Evolutionary conservation across 2,329 filamentous ascomycete genomes (phyloP), one percentile per base, ranked within the genome.

Genomic region (Xylariaceae sp.): DNA sequence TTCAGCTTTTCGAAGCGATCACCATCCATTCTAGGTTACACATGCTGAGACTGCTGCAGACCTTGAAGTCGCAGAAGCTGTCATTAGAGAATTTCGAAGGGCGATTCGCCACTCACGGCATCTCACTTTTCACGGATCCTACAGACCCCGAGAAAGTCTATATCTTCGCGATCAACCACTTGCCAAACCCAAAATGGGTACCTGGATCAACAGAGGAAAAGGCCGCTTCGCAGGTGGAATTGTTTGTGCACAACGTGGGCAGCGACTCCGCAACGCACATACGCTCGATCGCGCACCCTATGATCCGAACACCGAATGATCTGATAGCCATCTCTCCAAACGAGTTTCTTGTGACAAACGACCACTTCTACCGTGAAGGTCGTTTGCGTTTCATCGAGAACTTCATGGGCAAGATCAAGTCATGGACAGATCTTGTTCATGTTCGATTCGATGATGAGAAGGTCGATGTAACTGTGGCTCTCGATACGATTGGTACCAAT

Each of bases 151-250:
- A 71, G 2, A 58, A 58, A 2, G 75, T 85, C 6, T 85, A 81
- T 55, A 77, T 85, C 41, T 80, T 80, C 47, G 81, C 77, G 0
- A 63, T 85, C 44, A 85, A 85, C 55, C 82, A 85, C 48, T 56
- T 77, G 1, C 75, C 80, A 0, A 76, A 82, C 48, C 68, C 70
- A 0, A 68, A 68, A 0, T 73, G 70, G 57, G 59, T 30, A 41
- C 45, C 22, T 15, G 58, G 42, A 6, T 55, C 52, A 3, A 51
- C 54, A 5, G 58, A 60, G 2, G 65, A 63, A 10, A 73, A 73
- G 51, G 71, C 74, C 0, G 70, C 70, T 1, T 83, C 81, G 0
- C 75, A 75, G 10, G 62, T 85, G 36, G 82, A 85, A 58, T 55
- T 85, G 5, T 84, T 85, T 58, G 71, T 75, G 53, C 75, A 85